Base-by-base conservation (phyloP, 306 rosid species). In the Cucumis hystrix region DNA sequence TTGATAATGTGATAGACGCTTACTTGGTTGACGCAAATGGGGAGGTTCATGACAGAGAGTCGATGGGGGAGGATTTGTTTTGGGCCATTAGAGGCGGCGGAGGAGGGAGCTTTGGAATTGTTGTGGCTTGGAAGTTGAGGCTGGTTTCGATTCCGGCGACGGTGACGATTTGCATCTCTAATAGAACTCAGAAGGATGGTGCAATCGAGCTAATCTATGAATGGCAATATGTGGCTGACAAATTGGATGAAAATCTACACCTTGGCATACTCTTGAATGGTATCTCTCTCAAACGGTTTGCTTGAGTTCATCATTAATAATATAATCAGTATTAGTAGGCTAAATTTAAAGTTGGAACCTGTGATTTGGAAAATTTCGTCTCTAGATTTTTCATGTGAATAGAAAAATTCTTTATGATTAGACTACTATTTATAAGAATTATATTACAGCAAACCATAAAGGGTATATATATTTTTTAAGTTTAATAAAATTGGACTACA, bases 41-140 rank as follows among this genome's bases (percentile, higher is more conserved):
- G 13, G 41, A 66, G 28, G 4, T 66, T 66, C 52, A 39, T 39
- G 16, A 66, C n/a, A 39, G 74, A 40, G 6, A 66, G 16, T 66
- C 52, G 4, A 66, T 66, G 73, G 73, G 73, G 6, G 52, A 66
- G 16, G 52, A 66, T 66, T 66, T 17, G 52, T 66, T 66, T 66
- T 66, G 73, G 73, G 52, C 73, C 14, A 40, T 66, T 9, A 39
- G 73, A 66, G 73, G 73, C 4, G 52, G 73, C 9, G 73, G 73
- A 3, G 73, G 73, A 40, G 73, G 73, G 30, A 66, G 73, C 30
- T 66, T 33, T 89, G 91, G 5, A 92, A 96, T 13, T 89, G 96
- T 7, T 90, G 83, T 89, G 3, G 78, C 87, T 60, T 92, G 93
- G 91, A 89, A 87, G 79, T 83, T 90, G 54, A 87, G 84, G 41